Evolutionary conservation across 208 protist species (phyloP), one percentile per base, ranked within the genome.

Genomic region (Herpetomonas tarakana): DNA sequence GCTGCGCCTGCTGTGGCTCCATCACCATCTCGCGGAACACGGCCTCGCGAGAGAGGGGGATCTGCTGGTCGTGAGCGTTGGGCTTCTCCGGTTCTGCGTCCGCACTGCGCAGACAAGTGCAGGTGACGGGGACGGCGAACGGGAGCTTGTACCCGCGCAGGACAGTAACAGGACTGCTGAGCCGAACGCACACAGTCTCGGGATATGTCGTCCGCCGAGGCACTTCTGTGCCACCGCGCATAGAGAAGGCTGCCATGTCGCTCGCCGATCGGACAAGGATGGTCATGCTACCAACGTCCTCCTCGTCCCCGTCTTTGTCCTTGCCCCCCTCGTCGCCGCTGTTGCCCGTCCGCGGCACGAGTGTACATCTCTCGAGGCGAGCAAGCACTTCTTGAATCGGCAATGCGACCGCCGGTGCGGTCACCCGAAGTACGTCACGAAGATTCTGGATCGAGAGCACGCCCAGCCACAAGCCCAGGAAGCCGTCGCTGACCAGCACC

Each of bases 1-100:
- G 41, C 28, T 52, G 56, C 38, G 56, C 56, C 18, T 18, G 45
- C 28, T 46, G 44, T n/a, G 56, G 56, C 41, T 62, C 28, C 4
- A 62, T 9, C 25, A 52, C 55, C 31, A 30, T 35, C 41, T 50
- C 31, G 2, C n/a, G 2, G 26, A 41, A 60, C 11, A 60, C 35
- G 35, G 6, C 35, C 35, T 41, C 35, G 35, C 35, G 14, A n/a
- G n/a, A n/a, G n/a, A n/a, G n/a, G n/a, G n/a, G n/a, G n/a, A 38
- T 24, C 19, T 52, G 9, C 47, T 52, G 19, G 19, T 27, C 18
- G n/a, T 22, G 19, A 21, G 7, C 47, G 47, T 9, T 18, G n/a
- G 9, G 11, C 21, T 12, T 47, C 41, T 19, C 2, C 41, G 18
- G 16, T 19, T 12, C 22, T 12, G 7, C 18, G 14, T 18, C 41